Evolutionary conservation across 257 asterid genomes (phyloP).

Genomic region (Catharanthus roseus): DNA sequence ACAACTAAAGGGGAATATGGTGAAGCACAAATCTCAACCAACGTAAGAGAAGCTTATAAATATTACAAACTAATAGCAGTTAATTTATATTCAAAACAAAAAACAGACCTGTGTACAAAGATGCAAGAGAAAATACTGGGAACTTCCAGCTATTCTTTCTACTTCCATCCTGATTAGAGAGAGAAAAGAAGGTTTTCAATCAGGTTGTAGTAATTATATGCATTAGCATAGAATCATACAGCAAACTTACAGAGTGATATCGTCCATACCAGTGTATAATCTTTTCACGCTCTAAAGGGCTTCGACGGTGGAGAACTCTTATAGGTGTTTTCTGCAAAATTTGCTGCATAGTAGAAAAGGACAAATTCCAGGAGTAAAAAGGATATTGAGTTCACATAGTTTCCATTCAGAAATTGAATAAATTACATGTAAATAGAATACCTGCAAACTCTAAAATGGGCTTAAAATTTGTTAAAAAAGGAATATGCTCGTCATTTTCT

Average conservation of each 20-base stretch:
- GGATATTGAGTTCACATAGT: neutral
- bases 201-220: neutral
- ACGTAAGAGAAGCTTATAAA: neutral
- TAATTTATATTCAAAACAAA: neutral
- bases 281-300: conserved; percentile 83
- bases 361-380: conserved; percentile 9
- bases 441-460: neutral
- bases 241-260: conserved; percentile 6
- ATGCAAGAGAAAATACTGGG: conserved; percentile 72
- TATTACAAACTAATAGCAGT: neutral
- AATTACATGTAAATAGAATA: too few relatives aligned
- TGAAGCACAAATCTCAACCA: neutral
- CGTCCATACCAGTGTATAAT: conserved; percentile 67
- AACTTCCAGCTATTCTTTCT: conserved; percentile 62
- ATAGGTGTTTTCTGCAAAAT: conserved; percentile 87
- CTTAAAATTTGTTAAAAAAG: neutral
- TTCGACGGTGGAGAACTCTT: conserved; percentile 97
- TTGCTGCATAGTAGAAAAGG: conserved; percentile 41
- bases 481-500: neutral
- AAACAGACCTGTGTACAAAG: conserved; percentile 83
- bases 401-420: neutral
- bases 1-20: neutral
- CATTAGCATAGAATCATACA: conserved; percentile 7
- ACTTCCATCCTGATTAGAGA: conserved; percentile 61
- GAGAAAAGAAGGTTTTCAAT: neutral